phyloP scores from a whole-genome alignment of 164 flowering plant species.

The Nymphaea thermarum region DNA sequence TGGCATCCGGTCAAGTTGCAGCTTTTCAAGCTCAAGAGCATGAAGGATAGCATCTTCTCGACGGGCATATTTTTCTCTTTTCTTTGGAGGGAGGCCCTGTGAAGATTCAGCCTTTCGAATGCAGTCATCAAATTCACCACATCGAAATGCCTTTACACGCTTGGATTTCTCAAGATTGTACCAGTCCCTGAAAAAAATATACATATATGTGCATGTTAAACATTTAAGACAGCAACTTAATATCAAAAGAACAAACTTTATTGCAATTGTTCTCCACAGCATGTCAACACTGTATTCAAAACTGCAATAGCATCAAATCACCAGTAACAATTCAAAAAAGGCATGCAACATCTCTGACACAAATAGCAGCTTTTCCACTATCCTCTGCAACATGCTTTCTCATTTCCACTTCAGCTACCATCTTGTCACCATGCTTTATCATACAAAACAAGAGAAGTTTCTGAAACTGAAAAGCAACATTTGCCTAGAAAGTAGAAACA shows the following conservation, averaged over 20 bases:
- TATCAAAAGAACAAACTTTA: background rate
- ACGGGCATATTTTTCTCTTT: conserved; percentile 66
- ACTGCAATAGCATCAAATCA: no score
- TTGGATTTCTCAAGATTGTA: conserved; percentile 83
- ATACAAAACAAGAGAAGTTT: no score
- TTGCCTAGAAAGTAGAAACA: no score
- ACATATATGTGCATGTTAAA: background rate
- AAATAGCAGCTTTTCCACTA: no score
- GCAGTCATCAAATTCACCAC: conserved; percentile 82
- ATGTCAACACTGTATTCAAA: no score
- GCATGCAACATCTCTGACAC: no score
- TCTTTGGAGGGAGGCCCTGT: conserved; percentile 38
- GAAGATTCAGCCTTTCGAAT: conserved; percentile 66
- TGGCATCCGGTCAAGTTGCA: background rate
- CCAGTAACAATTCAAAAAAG: no score
- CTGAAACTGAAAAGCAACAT: no score
- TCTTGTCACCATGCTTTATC: no score
- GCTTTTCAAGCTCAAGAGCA: conserved; percentile 61
- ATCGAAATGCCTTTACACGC: conserved; percentile 84
- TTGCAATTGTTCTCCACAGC: no score
- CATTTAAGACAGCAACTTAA: background rate
- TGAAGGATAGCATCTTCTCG: conserved; percentile 86
- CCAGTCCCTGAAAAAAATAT: conserved; percentile 66
- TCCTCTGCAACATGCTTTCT: no score
- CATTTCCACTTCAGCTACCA: no score